Conservation (phyloP, 768 basidiomycete genomes). For the Asterophora lycoperdoides region DNA sequence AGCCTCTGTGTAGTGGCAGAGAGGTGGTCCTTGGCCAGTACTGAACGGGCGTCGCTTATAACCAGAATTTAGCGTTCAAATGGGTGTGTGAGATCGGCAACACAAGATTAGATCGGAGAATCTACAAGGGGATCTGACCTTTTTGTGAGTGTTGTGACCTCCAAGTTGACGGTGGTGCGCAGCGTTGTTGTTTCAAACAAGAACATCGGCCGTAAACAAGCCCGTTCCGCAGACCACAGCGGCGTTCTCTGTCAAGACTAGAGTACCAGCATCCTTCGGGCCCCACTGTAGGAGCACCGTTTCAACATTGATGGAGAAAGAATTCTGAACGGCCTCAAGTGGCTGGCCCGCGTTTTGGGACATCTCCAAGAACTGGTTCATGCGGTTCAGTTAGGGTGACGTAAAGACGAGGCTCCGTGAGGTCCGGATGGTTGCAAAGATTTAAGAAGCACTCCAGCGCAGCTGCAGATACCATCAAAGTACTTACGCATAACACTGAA, state of each 20-base stretch:
- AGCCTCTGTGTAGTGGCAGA: constrained; percentile 8
- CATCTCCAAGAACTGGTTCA: constrained; percentile 4
- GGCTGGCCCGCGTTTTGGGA: neutral
- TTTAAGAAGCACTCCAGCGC: constrained; percentile 6
- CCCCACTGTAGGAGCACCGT: constrained; percentile 10
- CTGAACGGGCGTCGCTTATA: constrained; percentile 14
- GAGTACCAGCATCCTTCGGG: constrained; percentile 5
- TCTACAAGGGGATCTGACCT: constrained; percentile 14
- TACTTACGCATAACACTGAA: constrained; percentile 3
- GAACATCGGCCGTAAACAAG: neutral
- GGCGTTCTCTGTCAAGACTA: constrained; percentile 14
- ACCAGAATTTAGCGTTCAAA: constrained; percentile 12
- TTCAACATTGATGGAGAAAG: constrained; percentile 18
- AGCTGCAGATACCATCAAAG: constrained; percentile 8
- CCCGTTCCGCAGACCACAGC: constrained; percentile 5
- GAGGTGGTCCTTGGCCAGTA: neutral
- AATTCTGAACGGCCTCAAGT: constrained; percentile 12
- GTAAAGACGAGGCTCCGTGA: constrained; percentile 13
- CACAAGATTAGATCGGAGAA: constrained; percentile 17
- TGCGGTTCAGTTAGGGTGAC: constrained; percentile 15
- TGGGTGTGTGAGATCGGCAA: constrained; percentile 15
- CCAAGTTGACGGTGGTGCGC: constrained; percentile 1
- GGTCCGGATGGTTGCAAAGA: constrained; percentile 18
- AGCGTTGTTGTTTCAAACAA: constrained; percentile 7
- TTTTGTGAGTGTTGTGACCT: constrained; percentile 8